Evolutionary conservation across 306 rosid genomes (phyloP).

Genomic region (Adenanthera pavonina): DNA sequence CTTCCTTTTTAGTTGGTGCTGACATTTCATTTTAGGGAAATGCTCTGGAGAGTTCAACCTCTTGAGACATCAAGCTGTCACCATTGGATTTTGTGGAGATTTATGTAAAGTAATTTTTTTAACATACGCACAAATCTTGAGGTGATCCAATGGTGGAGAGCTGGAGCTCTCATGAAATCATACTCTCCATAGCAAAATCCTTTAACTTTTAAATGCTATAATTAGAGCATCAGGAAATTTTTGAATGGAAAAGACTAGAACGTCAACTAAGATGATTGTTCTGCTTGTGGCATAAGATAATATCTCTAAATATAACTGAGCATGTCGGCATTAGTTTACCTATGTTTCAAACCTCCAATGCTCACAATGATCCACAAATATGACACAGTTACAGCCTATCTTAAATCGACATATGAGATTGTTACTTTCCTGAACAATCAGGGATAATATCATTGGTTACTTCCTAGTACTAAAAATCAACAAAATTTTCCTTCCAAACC

Average conservation of each 20-base stretch:
- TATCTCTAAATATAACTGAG: background rate
- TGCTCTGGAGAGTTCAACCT: background rate
- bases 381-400: background rate
- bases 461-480: background rate
- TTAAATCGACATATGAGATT: background rate
- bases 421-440: background rate
- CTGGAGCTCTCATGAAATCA: no score
- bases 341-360: background rate
- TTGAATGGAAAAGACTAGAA: background rate
- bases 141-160: no score
- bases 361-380: background rate
- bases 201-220: background rate
- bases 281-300: background rate
- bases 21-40: background rate
- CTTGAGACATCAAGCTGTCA: no score
- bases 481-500: background rate
- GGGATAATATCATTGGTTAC: background rate
- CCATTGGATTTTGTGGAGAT: no score
- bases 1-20: background rate
- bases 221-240: background rate
- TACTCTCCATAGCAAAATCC: no score
- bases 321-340: background rate
- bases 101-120: no score
- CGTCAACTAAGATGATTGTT: background rate
- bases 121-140: no score